Evolutionary conservation across 345 rosid genomes (phyloP).

Genomic region (Arabis alpina): DNA sequence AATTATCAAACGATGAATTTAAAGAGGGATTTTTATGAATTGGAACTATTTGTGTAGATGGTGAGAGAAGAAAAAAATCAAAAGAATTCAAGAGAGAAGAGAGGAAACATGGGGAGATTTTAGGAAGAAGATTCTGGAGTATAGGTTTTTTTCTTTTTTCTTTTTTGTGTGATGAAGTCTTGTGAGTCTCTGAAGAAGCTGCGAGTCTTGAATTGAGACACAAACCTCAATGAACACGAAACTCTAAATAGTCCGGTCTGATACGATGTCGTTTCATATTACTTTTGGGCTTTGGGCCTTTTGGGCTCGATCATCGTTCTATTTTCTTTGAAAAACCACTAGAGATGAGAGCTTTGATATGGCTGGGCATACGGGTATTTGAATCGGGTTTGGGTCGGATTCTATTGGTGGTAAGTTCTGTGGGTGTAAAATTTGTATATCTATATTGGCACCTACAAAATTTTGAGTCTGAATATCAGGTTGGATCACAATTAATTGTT

Average conservation of each 20-base stretch:
- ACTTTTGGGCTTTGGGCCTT: not conserved
- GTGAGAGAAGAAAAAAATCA: not conserved
- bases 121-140: conserved; percentile 25
- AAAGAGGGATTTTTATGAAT: not conserved
- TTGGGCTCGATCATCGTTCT: not conserved
- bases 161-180: conserved; percentile 12
- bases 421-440: too few relatives aligned
- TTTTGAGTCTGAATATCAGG: too few relatives aligned
- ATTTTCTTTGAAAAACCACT: too few relatives aligned
- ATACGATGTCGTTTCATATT: not conserved
- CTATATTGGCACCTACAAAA: too few relatives aligned
- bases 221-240: not conserved
- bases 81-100: conserved; percentile 22
- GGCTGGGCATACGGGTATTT: too few relatives aligned
- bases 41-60: not conserved
- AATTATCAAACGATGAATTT: conserved; percentile 4
- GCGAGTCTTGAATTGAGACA: not conserved
- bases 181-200: not conserved
- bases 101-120: conserved; percentile 5
- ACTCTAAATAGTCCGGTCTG: not conserved
- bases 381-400: too few relatives aligned
- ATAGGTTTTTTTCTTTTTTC: not conserved
- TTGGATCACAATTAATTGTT: too few relatives aligned
- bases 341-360: too few relatives aligned
- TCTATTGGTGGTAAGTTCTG: too few relatives aligned